phyloP scores from a whole-genome alignment of 2,329 filamentous ascomycete genomes.

The Beauveria rudraprayagi region DNA sequence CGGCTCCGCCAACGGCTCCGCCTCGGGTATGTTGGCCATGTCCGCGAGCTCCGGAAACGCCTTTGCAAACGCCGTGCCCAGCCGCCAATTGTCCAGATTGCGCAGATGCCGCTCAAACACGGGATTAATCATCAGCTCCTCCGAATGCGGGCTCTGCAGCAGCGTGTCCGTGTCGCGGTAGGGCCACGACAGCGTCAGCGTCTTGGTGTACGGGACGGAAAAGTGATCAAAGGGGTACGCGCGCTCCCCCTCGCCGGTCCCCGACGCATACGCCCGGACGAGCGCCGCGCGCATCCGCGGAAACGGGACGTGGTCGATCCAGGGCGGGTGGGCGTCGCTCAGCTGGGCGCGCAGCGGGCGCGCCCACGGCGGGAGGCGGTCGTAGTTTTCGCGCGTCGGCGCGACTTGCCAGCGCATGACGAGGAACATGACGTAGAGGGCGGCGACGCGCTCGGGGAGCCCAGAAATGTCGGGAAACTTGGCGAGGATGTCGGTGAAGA shows the following conservation, averaged over 20 bases:
- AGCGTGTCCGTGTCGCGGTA: slow-evolving; percentile 68
- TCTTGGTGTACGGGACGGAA: slow-evolving; percentile 74
- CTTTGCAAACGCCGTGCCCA: slow-evolving; percentile 61
- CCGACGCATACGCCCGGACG: slow-evolving; percentile 34
- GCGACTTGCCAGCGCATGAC: slow-evolving; percentile 79
- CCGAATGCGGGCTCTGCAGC: slow-evolving; percentile 45
- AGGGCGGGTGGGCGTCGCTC: slow-evolving; percentile 59
- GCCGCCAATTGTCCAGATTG: slow-evolving; percentile 70
- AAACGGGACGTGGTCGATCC: slow-evolving; percentile 78
- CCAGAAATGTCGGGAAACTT: slow-evolving; percentile 73
- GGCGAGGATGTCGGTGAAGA: slow-evolving; percentile 76
- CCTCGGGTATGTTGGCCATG: slow-evolving; percentile 20
- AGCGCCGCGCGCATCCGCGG: slow-evolving; percentile 66
- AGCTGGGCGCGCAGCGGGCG: slow-evolving; percentile 60
- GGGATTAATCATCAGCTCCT: slow-evolving; percentile 73
- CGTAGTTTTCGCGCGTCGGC: slow-evolving; percentile 71
- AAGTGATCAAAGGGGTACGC: slow-evolving; percentile 68
- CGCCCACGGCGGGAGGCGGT: slow-evolving; percentile 66
- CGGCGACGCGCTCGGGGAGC: slow-evolving; percentile 75
- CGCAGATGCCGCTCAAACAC: slow-evolving; percentile 76
- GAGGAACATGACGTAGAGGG: slow-evolving; percentile 80
- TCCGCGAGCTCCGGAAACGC: slow-evolving; percentile 46
- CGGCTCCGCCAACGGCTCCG: background rate
- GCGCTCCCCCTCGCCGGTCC: too few species aligned
- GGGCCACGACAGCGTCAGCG: slow-evolving; percentile 73